Base-by-base conservation (phyloP, 805 yeast genomes). In the Cephaloascus fragrans region DNA sequence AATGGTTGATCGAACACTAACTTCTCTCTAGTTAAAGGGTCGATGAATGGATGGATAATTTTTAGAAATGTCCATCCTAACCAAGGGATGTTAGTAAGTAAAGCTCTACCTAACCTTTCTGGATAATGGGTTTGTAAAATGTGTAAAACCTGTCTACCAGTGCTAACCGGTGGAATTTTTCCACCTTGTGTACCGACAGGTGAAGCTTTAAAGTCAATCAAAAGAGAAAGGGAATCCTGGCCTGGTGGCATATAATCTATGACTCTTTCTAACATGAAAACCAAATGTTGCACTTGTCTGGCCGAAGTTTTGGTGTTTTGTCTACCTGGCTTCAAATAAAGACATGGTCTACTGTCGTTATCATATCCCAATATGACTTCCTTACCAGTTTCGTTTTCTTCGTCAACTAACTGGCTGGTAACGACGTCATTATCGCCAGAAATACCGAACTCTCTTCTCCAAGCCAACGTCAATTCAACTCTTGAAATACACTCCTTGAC, bases 51-150 rank as follows among this genome's bases (percentile, higher is more conserved):
- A 51, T 85, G 86, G 46, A 90, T 89, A 45, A 93, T 64, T 63
- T 84, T 89, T 48, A 93, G 65, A 52, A 93, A 93, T 8, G 96
- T 80, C 85, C 95, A 84, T 4, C 89, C 97, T 40, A 89, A 62
- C 75, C 93, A 84, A 12, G 97, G 97, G 47, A 93, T 88, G 59
- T 93, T 90, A 37, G 95, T 85, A 39, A 93, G 69, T 36, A 89
- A 69, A 0, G 97, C 97, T 55, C 81, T 83, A 32, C 99, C 99
- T 43, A 93, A 69, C 51, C 99, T 75, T 58, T 93, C 99, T 3
- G 98, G 98, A 57, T 93, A 93, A 60, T 93, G 99, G 10, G 95
- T 88, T 62, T 93, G 99, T 50, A 93, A 67, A 56, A 93, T 93
- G 57, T 83, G 86, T 47, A 93, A 70, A 26, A 90, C 97, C 61